A percentile compares a stretch with the other conserved stretches of the same genome.
phyloP scores from a whole-genome alignment of 176 grass and related monocot species.

The Bonia amplexicaulis region DNA sequence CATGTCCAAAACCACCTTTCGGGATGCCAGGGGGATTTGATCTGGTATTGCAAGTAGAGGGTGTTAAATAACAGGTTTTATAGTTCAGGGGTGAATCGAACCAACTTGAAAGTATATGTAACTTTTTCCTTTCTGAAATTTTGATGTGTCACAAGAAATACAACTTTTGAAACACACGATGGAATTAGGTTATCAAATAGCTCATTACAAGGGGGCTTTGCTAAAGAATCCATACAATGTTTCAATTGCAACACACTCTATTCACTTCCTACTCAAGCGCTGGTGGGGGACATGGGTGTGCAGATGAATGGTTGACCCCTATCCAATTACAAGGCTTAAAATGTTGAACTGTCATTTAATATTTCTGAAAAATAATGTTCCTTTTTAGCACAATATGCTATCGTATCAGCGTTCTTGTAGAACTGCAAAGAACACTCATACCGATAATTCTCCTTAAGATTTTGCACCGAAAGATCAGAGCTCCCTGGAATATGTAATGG shows the following conservation, averaged over 20 bases:
- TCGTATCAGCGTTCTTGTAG: constrained; percentile 5
- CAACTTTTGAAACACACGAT: not conserved
- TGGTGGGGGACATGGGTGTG: not conserved
- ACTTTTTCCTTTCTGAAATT: not conserved
- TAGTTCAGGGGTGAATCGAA: too few relatives aligned
- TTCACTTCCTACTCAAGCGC: not conserved
- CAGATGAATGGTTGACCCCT: not conserved
- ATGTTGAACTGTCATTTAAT: not conserved
- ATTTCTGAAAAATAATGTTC: not conserved
- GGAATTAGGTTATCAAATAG: not conserved
- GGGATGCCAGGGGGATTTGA: too few relatives aligned
- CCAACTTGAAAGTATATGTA: too few relatives aligned
- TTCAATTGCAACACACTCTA: not conserved
- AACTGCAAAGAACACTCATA: not conserved
- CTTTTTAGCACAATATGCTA: not conserved
- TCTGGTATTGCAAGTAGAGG: too few relatives aligned
- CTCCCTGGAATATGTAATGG: not conserved
- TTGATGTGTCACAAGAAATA: not conserved
- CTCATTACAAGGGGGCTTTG: not conserved
- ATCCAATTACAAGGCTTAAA: not conserved
- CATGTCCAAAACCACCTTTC: too few relatives aligned
- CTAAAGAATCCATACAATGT: not conserved
- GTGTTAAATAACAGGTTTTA: too few relatives aligned
- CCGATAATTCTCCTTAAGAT: not conserved
- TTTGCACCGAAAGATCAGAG: not conserved